Evolutionary conservation across 345 rosid species (phyloP), one percentile per base, ranked within the genome.

Genomic region (Abelmoschus esculentus): DNA sequence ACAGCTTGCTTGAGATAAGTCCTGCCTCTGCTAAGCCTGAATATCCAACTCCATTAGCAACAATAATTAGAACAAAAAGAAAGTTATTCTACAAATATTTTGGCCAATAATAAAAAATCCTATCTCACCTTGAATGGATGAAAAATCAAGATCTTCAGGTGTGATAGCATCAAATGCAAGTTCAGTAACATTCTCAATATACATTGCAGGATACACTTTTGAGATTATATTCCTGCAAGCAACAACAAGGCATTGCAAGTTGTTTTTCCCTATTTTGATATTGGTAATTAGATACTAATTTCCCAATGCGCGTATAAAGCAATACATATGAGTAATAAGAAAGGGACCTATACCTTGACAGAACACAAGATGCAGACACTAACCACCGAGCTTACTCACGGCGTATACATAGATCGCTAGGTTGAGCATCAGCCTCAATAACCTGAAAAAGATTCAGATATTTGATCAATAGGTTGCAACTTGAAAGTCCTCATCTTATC

Each of bases 21-120:
- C 99, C 99, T 40, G 99, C 93, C 82, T 93, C 97, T 74, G 97
- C 99, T 83, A 93, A 85, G 75, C 99, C 97, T 93, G 81, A 79
- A 77, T 50, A 78, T 73, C 77, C 74, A 71, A 78, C 19, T 63
- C 46, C 59, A 26, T 72, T 50, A 71, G 67, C 71, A 62, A 49
- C 49, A 17, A 78, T 36, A 66, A 32, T 6, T 18, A 31, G 40
- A 36, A 57, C 56, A 60, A 42, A 58, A 69, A 31, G 34, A 14
- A 47, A 69, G 68, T 32, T 58, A 26, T 38, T 34, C 38, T 67
- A 28, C 70, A 67, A 26, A 36, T 36, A 52, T 42, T 44, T 34
- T 40, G 6, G 58, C 11, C 49, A n/a, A 49, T 61, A 60, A 28
- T 14, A 47, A 42, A 38, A 11, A 44, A 2, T 44, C 42, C 40